Evolutionary conservation across 768 basidiomycete species (phyloP).

Genomic region (Mycena maculata): DNA sequence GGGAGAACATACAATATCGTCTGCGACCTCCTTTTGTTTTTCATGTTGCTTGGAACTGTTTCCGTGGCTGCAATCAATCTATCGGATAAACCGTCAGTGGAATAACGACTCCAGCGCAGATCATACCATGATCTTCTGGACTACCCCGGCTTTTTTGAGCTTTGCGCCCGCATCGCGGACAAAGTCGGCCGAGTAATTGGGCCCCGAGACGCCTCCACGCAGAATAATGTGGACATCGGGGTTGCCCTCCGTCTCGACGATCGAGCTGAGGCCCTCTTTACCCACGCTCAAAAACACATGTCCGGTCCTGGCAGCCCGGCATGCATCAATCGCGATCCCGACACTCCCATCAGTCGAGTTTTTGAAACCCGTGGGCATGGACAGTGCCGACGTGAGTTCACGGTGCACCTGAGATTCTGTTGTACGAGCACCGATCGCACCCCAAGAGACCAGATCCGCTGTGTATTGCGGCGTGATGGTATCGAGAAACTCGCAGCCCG

Average conservation of each 20-base stretch:
- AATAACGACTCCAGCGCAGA: neutral
- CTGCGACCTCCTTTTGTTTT: conserved; percentile 89
- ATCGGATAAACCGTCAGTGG: conserved; percentile 12
- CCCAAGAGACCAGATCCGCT: conserved; percentile 88
- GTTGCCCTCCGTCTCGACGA: conserved; percentile 95
- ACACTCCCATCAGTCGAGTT: conserved; percentile 96
- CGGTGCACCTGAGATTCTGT: conserved; percentile 95
- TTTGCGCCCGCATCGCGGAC: conserved; percentile 82
- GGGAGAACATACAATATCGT: conserved; percentile 77
- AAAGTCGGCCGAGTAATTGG: conserved; percentile 86
- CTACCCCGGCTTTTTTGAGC: conserved; percentile 80
- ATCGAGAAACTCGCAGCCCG: conserved; percentile 96
- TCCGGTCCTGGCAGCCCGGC: conserved; percentile 88
- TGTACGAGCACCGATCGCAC: conserved; percentile 93
- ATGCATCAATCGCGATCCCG: conserved; percentile 94
- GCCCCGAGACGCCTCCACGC: conserved; percentile 89
- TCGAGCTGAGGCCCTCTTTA: conserved; percentile 94
- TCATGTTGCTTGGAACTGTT: conserved; percentile 94
- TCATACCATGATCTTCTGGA: conserved; percentile 87
- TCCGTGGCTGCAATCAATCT: conserved; percentile 98
- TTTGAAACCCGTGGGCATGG: conserved; percentile 98
- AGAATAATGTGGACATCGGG: conserved; percentile 94
- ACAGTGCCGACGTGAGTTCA: conserved; percentile 87
- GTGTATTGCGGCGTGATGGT: conserved; percentile 88
- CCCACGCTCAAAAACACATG: conserved; percentile 98